Conservation (phyloP, 495 filamentous ascomycete species). For the Cenococcum geophilum region DNA sequence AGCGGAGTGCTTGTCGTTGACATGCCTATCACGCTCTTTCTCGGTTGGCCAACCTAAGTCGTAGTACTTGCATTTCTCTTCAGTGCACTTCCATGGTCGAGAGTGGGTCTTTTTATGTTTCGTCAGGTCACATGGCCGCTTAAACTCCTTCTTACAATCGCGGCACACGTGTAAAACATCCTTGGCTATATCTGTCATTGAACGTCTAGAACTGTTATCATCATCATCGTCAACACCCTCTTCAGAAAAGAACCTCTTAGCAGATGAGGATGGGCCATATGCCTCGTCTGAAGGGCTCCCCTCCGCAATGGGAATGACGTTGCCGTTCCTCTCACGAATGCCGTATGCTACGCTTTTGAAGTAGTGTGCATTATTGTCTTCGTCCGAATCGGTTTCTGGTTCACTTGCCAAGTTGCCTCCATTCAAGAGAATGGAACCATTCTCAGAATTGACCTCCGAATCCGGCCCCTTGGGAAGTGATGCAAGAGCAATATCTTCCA, state of each 20-base stretch:
- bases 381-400: too few species aligned
- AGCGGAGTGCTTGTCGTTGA: constrained; percentile 90
- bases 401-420: too few species aligned
- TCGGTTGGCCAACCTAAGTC: constrained; percentile 90
- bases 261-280: constrained; percentile 12
- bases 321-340: constrained; percentile 66
- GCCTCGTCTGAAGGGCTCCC: constrained; percentile 37
- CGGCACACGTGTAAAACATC: constrained; percentile 37
- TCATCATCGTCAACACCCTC: constrained; percentile 57
- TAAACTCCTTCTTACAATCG: constrained; percentile 80
- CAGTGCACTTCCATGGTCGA: constrained; percentile 89
- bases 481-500: constrained; percentile 19
- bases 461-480: too few species aligned
- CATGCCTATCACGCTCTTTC: constrained; percentile 91
- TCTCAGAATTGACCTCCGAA: too few species aligned
- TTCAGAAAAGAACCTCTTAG: constrained; percentile 25
- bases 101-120: constrained; percentile 98
- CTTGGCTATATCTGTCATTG: constrained; percentile 85
- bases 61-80: constrained; percentile 75
- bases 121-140: constrained; percentile 81
- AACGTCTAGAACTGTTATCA: constrained; percentile 68
- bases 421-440: too few species aligned
- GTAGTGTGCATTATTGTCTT: too few species aligned
- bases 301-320: constrained; percentile 61
- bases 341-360: too few species aligned